Conservation (phyloP, 306 rosid genomes). For the Styphnolobium japonicum region DNA sequence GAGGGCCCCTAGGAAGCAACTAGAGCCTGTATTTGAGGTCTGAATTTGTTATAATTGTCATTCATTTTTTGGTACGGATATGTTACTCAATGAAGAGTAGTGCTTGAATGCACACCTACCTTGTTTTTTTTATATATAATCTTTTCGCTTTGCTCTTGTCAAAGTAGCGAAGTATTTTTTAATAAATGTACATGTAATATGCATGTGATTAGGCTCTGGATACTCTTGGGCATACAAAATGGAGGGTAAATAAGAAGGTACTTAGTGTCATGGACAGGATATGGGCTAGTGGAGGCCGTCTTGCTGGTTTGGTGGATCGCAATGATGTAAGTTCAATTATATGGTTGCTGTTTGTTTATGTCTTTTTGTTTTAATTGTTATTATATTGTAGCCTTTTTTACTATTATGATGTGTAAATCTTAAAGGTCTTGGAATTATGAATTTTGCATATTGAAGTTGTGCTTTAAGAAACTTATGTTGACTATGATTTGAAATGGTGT, state of each 20-base stretch:
- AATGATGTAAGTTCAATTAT: conserved; percentile 67
- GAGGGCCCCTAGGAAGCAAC: conserved; percentile 64
- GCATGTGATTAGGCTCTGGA: conserved; percentile 66
- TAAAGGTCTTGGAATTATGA: neutral
- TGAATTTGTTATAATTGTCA: conserved; percentile 24
- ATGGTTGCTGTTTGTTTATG: neutral
- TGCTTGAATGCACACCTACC: neutral
- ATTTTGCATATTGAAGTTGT: neutral
- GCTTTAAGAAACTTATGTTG: conserved; percentile 21
- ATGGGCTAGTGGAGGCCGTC: conserved; percentile 83
- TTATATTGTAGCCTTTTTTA: neutral
- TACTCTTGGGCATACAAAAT: conserved; percentile 81
- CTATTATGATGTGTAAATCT: neutral
- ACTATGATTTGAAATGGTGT: conserved; percentile 27
- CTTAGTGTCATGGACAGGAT: conserved; percentile 76
- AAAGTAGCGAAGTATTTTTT: neutral
- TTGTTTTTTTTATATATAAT: neutral
- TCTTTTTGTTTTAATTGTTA: conserved; percentile 2
- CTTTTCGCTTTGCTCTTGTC: conserved; percentile 5
- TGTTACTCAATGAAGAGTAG: neutral
- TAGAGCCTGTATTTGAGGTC: conserved; percentile 75
- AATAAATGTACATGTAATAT: neutral
- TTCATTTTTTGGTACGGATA: conserved; percentile 5
- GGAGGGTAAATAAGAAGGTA: conserved; percentile 83
- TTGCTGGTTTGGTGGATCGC: conserved; percentile 88